phyloP scores from a whole-genome alignment of 768 basidiomycete species.

The Lentinula raphanica region DNA sequence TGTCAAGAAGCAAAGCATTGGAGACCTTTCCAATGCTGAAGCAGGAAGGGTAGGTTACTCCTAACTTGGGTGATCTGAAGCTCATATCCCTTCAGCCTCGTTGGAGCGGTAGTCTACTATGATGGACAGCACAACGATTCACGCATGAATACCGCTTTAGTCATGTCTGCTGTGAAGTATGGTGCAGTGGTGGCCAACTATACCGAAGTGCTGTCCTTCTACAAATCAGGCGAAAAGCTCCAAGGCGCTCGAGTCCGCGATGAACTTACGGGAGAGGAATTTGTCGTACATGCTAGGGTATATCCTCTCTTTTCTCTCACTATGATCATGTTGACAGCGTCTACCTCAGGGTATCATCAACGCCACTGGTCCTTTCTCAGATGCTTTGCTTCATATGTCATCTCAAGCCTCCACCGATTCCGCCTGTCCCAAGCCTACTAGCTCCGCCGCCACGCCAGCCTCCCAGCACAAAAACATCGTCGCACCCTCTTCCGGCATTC shows the following conservation, averaged over 20 bases:
- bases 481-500: slow-evolving; percentile 87
- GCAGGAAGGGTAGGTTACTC: slow-evolving; percentile 79
- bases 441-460: slow-evolving; percentile 21
- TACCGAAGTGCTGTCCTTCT: slow-evolving; percentile 73
- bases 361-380: slow-evolving; percentile 93
- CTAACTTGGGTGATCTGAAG: neutral
- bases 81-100: slow-evolving; percentile 22
- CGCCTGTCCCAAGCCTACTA: neutral
- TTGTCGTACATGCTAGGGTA: slow-evolving; percentile 77
- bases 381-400: slow-evolving; percentile 79
- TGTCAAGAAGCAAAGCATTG: slow-evolving; percentile 90
- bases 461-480: slow-evolving; percentile 80
- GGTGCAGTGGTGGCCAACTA: slow-evolving; percentile 90
- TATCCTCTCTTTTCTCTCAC: neutral
- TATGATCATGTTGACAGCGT: neutral
- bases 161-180: slow-evolving; percentile 91
- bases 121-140: slow-evolving; percentile 99
- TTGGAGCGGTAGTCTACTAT: slow-evolving; percentile 79
- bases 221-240: slow-evolving; percentile 62
- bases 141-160: slow-evolving; percentile 93
- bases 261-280: slow-evolving; percentile 77
- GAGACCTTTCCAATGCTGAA: slow-evolving; percentile 98
- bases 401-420: neutral
- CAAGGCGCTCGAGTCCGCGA: slow-evolving; percentile 76
- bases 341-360: slow-evolving; percentile 77